phyloP scores from a whole-genome alignment of 2,329 filamentous ascomycete species.

The Aspergillus piperis region DNA sequence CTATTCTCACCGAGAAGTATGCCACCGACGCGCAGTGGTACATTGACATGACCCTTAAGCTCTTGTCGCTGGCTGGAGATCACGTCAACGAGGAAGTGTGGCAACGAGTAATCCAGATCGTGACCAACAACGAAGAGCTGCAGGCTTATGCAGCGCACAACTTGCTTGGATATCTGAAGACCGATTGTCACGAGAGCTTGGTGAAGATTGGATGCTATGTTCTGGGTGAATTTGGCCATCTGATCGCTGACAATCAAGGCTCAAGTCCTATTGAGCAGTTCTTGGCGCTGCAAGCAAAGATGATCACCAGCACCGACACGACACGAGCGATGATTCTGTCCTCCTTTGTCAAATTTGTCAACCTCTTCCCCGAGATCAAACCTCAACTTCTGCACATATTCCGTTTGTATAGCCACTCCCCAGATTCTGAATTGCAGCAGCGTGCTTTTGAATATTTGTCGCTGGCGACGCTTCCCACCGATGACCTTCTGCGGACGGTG shows the following conservation, averaged over 20 bases:
- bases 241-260: slow-evolving; percentile 87
- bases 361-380: slow-evolving; percentile 97
- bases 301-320: slow-evolving; percentile 82
- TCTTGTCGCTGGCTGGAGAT: slow-evolving; percentile 95
- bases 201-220: slow-evolving; percentile 98
- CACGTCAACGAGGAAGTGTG: slow-evolving; percentile 99
- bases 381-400: slow-evolving; percentile 90
- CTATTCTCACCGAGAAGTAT: slow-evolving; percentile 97
- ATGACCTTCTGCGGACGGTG: slow-evolving; percentile 88
- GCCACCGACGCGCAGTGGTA: slow-evolving; percentile 99
- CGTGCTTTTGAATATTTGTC: slow-evolving; percentile 92
- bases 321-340: slow-evolving; percentile 93
- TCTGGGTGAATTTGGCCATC: slow-evolving; percentile 92
- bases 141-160: slow-evolving; percentile 96
- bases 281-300: slow-evolving; percentile 85
- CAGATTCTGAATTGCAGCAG: slow-evolving; percentile 95
- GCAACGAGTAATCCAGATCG: slow-evolving; percentile 98
- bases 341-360: slow-evolving; percentile 96
- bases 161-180: slow-evolving; percentile 87
- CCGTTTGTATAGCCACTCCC: slow-evolving; percentile 85
- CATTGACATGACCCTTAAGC: slow-evolving; percentile 90
- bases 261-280: slow-evolving; percentile 98
- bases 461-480: slow-evolving; percentile 79
- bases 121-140: slow-evolving; percentile 97
- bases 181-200: slow-evolving; percentile 91